phyloP scores from a whole-genome alignment of 2,329 filamentous ascomycete genomes.

The Nemania serpens region DNA sequence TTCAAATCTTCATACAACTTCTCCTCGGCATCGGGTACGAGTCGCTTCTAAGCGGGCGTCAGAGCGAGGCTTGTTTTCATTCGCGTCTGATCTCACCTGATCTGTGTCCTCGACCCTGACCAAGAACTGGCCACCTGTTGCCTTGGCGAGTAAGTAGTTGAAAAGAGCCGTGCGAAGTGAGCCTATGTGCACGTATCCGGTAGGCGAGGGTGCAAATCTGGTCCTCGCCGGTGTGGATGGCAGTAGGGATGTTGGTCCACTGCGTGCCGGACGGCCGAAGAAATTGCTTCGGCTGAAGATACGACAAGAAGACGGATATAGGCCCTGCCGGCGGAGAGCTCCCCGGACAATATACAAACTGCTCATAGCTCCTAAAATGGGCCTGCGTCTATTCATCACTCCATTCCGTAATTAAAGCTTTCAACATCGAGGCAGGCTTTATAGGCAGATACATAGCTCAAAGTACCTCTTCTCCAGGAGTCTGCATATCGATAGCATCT shows the following conservation, averaged over 20 bases:
- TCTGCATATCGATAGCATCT: too few relatives aligned
- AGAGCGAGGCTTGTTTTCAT: conserved; percentile 7
- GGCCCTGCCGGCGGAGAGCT: conserved; percentile 29
- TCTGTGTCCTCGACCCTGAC: conserved; percentile 95
- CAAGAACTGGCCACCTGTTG: conserved; percentile 87
- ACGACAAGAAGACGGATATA: conserved; percentile 21
- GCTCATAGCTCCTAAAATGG: conserved; percentile 30
- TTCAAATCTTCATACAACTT: conserved; percentile 77
- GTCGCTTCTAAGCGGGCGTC: conserved; percentile 65
- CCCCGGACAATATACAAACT: conserved; percentile 31
- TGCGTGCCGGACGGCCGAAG: conserved; percentile 31
- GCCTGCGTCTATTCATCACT: conserved; percentile 16
- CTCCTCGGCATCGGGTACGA: conserved; percentile 78
- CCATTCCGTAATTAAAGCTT: neutral
- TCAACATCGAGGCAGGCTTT: too few relatives aligned
- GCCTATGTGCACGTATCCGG: conserved; percentile 89
- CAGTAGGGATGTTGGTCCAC: conserved; percentile 41
- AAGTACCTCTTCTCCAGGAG: too few relatives aligned
- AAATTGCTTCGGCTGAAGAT: conserved; percentile 38
- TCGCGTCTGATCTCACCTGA: conserved; percentile 59
- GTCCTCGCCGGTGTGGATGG: conserved; percentile 69
- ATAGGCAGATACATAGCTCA: too few relatives aligned
- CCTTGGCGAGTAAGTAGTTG: conserved; percentile 88
- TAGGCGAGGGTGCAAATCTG: conserved; percentile 94
- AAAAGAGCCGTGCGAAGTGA: conserved; percentile 92